These are phyloP conservation scores for Microbotryum scabiosae DNA, from an alignment of 1,284 basidiomycete genomes.

Conservation along the genomic window DNA sequence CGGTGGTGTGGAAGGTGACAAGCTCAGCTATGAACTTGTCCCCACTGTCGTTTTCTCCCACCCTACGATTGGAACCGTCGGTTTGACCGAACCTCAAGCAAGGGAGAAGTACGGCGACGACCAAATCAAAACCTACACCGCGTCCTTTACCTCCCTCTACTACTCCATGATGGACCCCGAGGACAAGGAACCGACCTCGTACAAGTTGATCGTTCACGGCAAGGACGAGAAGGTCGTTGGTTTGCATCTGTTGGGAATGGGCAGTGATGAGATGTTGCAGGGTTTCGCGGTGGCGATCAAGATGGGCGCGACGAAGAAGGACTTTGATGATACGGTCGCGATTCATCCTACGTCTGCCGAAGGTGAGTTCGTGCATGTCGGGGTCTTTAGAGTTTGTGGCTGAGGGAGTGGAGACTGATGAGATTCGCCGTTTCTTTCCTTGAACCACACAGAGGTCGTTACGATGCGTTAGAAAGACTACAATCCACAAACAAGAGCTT, in stretches of 20 bases:
- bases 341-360: constrained; percentile 57
- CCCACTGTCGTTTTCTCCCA: constrained; percentile 89
- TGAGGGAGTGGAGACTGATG: too few relatives aligned
- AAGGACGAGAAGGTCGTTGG: constrained; percentile 90
- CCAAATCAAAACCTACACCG: constrained; percentile 78
- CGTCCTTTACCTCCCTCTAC: constrained; percentile 32
- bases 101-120: constrained; percentile 74
- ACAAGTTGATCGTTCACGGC: constrained; percentile 81
- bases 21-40: constrained; percentile 69
- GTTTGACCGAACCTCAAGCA: constrained; percentile 84
- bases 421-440: background rate
- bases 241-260: constrained; percentile 81
- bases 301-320: constrained; percentile 80
- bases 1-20: constrained; percentile 70
- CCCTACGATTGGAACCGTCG: constrained; percentile 84
- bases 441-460: constrained; percentile 16
- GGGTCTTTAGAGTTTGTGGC: background rate
- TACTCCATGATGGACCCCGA: constrained; percentile 60
- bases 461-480: constrained; percentile 11
- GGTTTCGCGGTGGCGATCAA: constrained; percentile 91
- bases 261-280: constrained; percentile 86
- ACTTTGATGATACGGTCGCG: constrained; percentile 80
- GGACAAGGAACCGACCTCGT: constrained; percentile 85
- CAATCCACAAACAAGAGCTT: too few relatives aligned
- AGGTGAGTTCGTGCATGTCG: background rate